A percentile compares a stretch with the other conserved stretches of the same genome.
Evolutionary conservation across 177 flowering plant species (phyloP).

Genomic region (Vitis hybrid): DNA sequence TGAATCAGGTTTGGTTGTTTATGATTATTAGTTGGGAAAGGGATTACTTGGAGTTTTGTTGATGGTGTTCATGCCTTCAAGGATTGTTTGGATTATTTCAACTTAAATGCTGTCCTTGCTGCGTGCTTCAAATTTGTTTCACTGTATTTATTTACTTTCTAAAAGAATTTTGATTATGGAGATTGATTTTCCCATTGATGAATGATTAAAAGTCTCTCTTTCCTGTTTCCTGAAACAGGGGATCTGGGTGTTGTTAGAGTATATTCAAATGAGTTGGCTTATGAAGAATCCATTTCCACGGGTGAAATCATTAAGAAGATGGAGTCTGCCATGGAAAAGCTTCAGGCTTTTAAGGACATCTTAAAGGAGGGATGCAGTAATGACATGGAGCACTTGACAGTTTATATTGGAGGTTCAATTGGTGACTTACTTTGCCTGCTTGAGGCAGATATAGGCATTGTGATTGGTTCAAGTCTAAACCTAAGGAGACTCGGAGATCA

Average conservation of each 20-base stretch:
- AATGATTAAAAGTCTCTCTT: neutral
- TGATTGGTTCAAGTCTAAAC: constrained; percentile 77
- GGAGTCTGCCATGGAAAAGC: constrained; percentile 82
- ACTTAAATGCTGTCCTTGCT: too few species aligned
- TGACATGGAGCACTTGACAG: constrained; percentile 38
- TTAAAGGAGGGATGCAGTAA: constrained; percentile 26
- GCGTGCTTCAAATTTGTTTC: too few species aligned
- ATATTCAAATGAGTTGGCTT: constrained; percentile 77
- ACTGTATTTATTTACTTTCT: too few species aligned
- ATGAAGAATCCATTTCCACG: constrained; percentile 59
- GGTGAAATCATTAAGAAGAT: constrained; percentile 71
- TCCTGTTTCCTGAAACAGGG: constrained; percentile 39
- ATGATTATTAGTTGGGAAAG: too few species aligned
- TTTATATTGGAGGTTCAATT: constrained; percentile 85
- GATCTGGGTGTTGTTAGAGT: constrained; percentile 45
- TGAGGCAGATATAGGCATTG: constrained; percentile 89
- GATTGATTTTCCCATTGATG: neutral
- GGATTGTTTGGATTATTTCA: too few species aligned
- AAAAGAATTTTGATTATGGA: too few species aligned
- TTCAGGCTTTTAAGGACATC: constrained; percentile 50
- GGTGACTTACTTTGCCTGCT: constrained; percentile 95
- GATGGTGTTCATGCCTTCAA: too few species aligned
- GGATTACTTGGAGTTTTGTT: too few species aligned
- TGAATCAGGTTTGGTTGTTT: too few species aligned
- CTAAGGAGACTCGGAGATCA: constrained; percentile 63